Base-by-base conservation (phyloP, 306 rosid genomes). In the Ochetophila trinervis region DNA sequence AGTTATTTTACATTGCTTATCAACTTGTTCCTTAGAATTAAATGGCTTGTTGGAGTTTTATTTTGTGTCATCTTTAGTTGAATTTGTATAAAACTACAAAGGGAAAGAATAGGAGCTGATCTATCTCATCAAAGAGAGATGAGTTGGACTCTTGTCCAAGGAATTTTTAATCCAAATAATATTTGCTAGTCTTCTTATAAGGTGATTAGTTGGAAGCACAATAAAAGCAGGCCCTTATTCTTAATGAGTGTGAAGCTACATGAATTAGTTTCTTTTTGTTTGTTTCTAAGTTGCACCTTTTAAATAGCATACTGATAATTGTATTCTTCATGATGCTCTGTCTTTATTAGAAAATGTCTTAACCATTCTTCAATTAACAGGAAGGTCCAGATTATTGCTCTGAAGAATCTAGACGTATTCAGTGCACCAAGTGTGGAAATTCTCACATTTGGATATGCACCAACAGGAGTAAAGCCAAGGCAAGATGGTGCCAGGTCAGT, bases 391-490 rank as follows among this genome's bases (percentile, higher is more conserved):
- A 84, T 65, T 94, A 88, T 61, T 81, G 81, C 63, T 76, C 99
- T 0, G 96, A 94, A 74, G 99, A 94, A 72, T 94, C 99, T 0
- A 83, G 99, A 56, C 92, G 92, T 18, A 94, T 94, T 73, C 96
- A 90, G 76, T 94, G 99, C 82, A 86, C 97, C 2, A 94, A 94
- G 76, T 94, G 99, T 68, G 84, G 99, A 62, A 86, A 88, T 80
- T 94, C 97, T 14, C 99, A 94, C 67, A 80, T 94, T 76, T 94
- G 99, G 99, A 90, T 94, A 24, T 94, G 99, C 84, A 90, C 97
- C n/a, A 90, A 81, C 75, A 81, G 99, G 84, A 83, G 79, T 51
- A 94, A 94, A 74, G 76, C 88, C 32, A 94, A 90, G 75, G 96
- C 99, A 56, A 94, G 99, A 83, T 94, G 99, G 97, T 94, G 97